A percentile compares a stretch with the other conserved stretches of the same genome.
Conservation (phyloP, 2,329 filamentous ascomycete species). For the Cladosporium halotolerans region DNA sequence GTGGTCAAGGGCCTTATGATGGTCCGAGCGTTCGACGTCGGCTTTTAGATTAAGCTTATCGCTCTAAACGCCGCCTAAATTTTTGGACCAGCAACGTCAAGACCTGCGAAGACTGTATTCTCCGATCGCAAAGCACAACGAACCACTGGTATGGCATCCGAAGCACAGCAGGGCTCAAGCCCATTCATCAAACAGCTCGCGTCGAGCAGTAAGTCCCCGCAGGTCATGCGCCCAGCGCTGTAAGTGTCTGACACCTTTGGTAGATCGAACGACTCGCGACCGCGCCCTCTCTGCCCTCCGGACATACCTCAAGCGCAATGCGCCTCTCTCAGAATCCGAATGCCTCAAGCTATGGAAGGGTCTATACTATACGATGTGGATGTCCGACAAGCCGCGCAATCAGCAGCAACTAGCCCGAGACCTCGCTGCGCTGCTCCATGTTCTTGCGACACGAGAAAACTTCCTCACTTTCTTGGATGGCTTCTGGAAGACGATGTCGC, state of each 20-base stretch:
- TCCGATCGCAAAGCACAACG: not conserved
- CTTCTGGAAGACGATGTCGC: conserved; percentile 48
- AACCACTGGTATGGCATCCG: conserved; percentile 2
- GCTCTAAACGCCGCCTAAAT: conserved; percentile 5
- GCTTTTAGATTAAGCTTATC: conserved; percentile 1
- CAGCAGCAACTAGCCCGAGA: conserved; percentile 78
- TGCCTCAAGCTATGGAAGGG: conserved; percentile 90
- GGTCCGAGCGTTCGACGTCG: not conserved
- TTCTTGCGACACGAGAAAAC: conserved; percentile 43
- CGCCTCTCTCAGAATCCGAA: conserved; percentile 60
- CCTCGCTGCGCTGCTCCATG: conserved; percentile 63
- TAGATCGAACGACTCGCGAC: conserved; percentile 25
- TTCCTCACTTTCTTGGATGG: conserved; percentile 41
- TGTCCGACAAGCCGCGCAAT: conserved; percentile 81
- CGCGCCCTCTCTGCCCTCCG: conserved; percentile 64
- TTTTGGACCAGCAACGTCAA: conserved; percentile 5
- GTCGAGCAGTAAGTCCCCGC: conserved; percentile 61
- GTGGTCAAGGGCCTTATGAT: not conserved
- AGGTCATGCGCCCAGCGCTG: not conserved
- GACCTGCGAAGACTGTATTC: not conserved
- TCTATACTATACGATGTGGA: conserved; percentile 83
- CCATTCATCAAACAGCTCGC: conserved; percentile 80
- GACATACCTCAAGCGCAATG: conserved; percentile 63
- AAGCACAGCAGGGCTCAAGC: conserved; percentile 13
- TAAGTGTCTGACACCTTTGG: not conserved